Conservation (phyloP, 768 basidiomycete genomes). For the Russula emetica region DNA sequence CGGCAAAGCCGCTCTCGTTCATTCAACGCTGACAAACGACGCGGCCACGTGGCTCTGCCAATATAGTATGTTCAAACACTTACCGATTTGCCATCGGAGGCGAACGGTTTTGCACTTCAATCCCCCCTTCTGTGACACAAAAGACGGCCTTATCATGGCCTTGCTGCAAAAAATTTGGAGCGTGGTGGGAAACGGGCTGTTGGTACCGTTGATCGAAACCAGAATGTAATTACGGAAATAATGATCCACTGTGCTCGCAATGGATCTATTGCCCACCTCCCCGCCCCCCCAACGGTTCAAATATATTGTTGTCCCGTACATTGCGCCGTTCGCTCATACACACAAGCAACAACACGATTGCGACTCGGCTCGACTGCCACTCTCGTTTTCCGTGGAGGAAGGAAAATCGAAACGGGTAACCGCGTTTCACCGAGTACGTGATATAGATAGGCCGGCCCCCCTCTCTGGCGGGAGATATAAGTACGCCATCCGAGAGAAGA, state of each 20-base stretch:
- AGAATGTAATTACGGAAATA: slow-evolving; percentile 20
- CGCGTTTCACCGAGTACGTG: slow-evolving; percentile 23
- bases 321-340: slow-evolving; percentile 9
- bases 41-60: slow-evolving; percentile 25
- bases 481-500: slow-evolving; percentile 14
- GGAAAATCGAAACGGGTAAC: slow-evolving; percentile 15
- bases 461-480: slow-evolving; percentile 12
- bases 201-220: slow-evolving; percentile 25
- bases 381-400: slow-evolving; percentile 7
- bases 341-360: slow-evolving; percentile 15
- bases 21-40: slow-evolving; percentile 4
- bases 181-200: slow-evolving; percentile 18
- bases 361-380: slow-evolving; percentile 15
- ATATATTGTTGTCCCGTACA: not conserved
- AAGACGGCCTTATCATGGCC: slow-evolving; percentile 23
- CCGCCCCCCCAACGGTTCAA: slow-evolving; percentile 10
- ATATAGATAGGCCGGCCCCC: slow-evolving; percentile 22
- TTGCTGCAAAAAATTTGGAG: slow-evolving; percentile 16
- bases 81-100: slow-evolving; percentile 20
- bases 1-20: slow-evolving; percentile 14
- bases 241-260: slow-evolving; percentile 14
- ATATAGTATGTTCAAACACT: slow-evolving; percentile 24
- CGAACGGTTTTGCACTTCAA: slow-evolving; percentile 17
- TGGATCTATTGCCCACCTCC: not conserved
- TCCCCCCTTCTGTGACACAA: slow-evolving; percentile 23